Evolutionary conservation across 129 eudicot species (phyloP).

Genomic region (Flaveria ramosissima): DNA sequence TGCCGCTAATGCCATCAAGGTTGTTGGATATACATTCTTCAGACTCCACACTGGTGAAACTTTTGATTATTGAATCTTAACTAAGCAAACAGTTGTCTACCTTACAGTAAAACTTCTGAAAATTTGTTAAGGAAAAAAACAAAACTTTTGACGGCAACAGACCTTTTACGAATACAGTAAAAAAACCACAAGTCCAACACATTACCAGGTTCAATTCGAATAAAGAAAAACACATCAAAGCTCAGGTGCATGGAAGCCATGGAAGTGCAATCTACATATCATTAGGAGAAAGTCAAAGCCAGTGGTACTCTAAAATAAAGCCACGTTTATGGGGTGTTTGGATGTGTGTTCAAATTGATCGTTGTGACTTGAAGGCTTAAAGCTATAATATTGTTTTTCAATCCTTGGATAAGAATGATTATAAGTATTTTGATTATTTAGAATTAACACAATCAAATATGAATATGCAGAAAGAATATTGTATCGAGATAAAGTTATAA

Average conservation of each 20-base stretch:
- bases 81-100: too few relatives aligned
- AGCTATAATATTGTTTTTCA: neutral
- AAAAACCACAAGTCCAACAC: neutral
- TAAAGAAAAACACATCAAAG: neutral
- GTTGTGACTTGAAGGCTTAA: neutral
- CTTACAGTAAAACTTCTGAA: too few relatives aligned
- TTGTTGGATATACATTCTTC: neutral
- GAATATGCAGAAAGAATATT: neutral
- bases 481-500: neutral
- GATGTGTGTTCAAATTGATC: slow-evolving; percentile 2
- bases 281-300: neutral
- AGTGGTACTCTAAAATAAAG: neutral
- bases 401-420: neutral
- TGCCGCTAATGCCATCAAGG: neutral
- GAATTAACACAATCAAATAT: neutral
- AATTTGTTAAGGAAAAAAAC: too few relatives aligned
- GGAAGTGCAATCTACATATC: neutral
- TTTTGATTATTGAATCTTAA: too few relatives aligned
- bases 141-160: too few relatives aligned
- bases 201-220: neutral
- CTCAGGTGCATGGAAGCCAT: slow-evolving; percentile 6
- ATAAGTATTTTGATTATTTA: neutral
- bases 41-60: neutral
- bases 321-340: neutral
- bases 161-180: too few relatives aligned